Percentiles rank a stretch among this genome's conserved stretches.
Evolutionary conservation across 2,329 filamentous ascomycete genomes (phyloP).

Genomic region (Tolypocladium paradoxum): DNA sequence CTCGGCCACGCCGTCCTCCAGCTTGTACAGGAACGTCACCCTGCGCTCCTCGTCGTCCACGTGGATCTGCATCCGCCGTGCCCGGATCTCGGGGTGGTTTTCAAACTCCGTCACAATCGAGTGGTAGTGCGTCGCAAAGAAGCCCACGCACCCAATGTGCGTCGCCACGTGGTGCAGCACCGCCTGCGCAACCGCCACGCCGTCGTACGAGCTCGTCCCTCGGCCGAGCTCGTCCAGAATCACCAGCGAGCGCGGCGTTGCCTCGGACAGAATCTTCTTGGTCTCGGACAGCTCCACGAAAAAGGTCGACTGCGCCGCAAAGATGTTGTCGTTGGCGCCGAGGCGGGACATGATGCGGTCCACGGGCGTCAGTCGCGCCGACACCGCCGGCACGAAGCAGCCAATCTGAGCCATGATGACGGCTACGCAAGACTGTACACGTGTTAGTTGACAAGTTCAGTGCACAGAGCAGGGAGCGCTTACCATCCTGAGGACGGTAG

Average conservation of each 20-base stretch:
- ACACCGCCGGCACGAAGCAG: slow-evolving; percentile 77
- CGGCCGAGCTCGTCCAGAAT: slow-evolving; percentile 95
- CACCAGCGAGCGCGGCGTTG: slow-evolving; percentile 84
- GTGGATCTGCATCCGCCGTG: slow-evolving; percentile 87
- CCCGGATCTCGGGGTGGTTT: slow-evolving; percentile 73
- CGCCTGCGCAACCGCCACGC: slow-evolving; percentile 90
- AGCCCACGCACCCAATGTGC: slow-evolving; percentile 86
- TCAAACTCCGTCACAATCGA: slow-evolving; percentile 86
- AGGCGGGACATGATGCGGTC: slow-evolving; percentile 98
- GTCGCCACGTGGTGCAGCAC: slow-evolving; percentile 94
- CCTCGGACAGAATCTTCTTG: slow-evolving; percentile 93
- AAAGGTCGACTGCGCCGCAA: slow-evolving; percentile 94
- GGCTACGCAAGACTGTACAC: slow-evolving; percentile 68
- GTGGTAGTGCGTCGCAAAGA: slow-evolving; percentile 98
- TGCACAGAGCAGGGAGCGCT: slow-evolving; percentile 15
- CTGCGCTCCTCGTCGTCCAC: slow-evolving; percentile 74
- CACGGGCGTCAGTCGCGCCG: slow-evolving; percentile 75
- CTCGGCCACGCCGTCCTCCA: slow-evolving; percentile 88
- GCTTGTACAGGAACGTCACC: slow-evolving; percentile 94
- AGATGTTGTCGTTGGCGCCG: slow-evolving; percentile 97
- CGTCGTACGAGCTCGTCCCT: slow-evolving; percentile 91
- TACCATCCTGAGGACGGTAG: slow-evolving; percentile 89
- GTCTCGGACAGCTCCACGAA: slow-evolving; percentile 96
- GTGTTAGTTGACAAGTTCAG: not conserved
- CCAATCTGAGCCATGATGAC: slow-evolving; percentile 97